Base-by-base conservation (phyloP, 208 protist species). In the Acanthamoeba castellanii region DNA sequence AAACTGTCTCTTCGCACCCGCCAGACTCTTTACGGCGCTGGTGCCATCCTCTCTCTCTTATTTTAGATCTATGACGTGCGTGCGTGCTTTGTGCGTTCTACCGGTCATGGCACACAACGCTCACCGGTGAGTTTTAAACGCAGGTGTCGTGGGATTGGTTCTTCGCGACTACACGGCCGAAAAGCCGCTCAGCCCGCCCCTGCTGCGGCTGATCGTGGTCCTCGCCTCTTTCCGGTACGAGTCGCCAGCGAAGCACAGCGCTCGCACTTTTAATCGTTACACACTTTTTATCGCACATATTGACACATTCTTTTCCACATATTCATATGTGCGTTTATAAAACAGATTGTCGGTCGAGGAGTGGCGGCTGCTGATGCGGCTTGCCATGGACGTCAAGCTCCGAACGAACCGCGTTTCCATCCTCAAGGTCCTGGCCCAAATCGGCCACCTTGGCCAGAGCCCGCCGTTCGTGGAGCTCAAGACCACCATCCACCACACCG, bases 391-490 rank as follows among this genome's bases (percentile, higher is more conserved):
- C 72, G 42, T 50, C 9, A 20, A 45, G 42, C 16, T 81, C 22
- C 72, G 30, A 25, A 34, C 72, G 30, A 81, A 81, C 34, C 72
- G 72, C 11, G 20, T 81, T 34, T 34, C 72, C 34, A 34, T 81
- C 42, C 30, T 81, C 72, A 37, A 81, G 42, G 32, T 47, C 18
- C 72, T 81, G 11, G 14, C 30, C 32, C 34, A 45, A 14, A 81
- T 81, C 32, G 34, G 72, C 9, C 72, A n/a, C 32, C 2, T 20
- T 6, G 72, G 72, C 72, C 72, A 81, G 42, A 81, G 72, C 72
- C 72, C 72, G 32, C 72, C 72, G 3, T 81, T 81, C 42, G 72
- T 81, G 9, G 72, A 81, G 22, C 72, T 81, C 18, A 81, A 81
- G 72, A 81, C 72, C 34, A 81, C 72, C 30, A 45, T 81, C 72